A percentile compares a stretch with the other conserved stretches of the same genome.
Conservation (phyloP, 345 rosid species). For the Ricinus communis region DNA sequence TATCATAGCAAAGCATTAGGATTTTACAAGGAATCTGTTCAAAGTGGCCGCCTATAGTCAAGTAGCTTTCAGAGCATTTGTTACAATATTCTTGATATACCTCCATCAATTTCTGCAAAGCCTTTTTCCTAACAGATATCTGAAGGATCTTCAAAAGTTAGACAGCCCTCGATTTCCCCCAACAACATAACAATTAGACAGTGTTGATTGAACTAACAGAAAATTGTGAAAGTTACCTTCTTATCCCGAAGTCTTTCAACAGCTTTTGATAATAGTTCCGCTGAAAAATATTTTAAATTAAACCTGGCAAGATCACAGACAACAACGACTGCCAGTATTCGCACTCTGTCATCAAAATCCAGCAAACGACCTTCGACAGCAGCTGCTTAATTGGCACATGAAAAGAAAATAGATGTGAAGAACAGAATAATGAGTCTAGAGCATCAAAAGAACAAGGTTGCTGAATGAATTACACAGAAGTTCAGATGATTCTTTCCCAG, state of each 20-base stretch:
- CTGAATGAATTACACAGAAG: slow-evolving; percentile 55
- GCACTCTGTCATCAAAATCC: slow-evolving; percentile 86
- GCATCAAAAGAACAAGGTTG: slow-evolving; percentile 7
- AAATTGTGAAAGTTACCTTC: slow-evolving; percentile 50
- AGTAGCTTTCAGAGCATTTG: slow-evolving; percentile 64
- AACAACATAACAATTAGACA: not conserved
- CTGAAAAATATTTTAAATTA: slow-evolving; percentile 50
- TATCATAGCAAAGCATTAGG: slow-evolving; percentile 73
- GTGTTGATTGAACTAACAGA: not conserved
- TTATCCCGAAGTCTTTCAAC: slow-evolving; percentile 90
- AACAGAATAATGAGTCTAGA: slow-evolving; percentile 21
- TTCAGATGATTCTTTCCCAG: slow-evolving; percentile 53
- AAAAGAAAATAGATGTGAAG: not conserved
- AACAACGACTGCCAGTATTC: slow-evolving; percentile 68
- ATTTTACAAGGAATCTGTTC: slow-evolving; percentile 88
- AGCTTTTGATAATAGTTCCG: slow-evolving; percentile 56
- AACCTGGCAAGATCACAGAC: slow-evolving; percentile 73
- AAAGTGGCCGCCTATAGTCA: slow-evolving; percentile 53
- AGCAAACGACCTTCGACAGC: slow-evolving; percentile 73
- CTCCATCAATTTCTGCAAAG: slow-evolving; percentile 73
- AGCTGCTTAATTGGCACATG: slow-evolving; percentile 45
- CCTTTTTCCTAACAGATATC: slow-evolving; percentile 84
- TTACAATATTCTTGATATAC: slow-evolving; percentile 77
- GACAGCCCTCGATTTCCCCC: not conserved
- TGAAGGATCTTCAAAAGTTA: slow-evolving; percentile 26